A percentile compares a stretch with the other conserved stretches of the same genome.
Evolutionary conservation across 139 green algal genomes (phyloP).

Genomic region (Asterochloris sp.): DNA sequence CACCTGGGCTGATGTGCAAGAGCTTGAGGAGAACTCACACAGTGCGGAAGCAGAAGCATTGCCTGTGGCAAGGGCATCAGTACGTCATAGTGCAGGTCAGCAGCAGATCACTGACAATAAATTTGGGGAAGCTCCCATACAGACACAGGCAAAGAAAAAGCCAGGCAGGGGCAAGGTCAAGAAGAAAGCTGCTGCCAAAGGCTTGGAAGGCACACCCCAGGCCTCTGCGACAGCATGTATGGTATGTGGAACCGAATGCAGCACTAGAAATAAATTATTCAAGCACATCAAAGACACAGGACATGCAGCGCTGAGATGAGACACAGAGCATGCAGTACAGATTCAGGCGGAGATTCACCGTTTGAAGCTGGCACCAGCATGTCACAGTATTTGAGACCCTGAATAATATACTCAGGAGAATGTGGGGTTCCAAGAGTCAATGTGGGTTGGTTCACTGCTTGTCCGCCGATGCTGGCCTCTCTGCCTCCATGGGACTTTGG

Average conservation of each 20-base stretch:
- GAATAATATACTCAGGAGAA: too few species aligned
- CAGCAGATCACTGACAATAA: background rate
- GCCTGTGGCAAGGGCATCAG: background rate
- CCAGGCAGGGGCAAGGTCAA: background rate
- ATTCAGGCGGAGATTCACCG: background rate
- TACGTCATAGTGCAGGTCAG: background rate
- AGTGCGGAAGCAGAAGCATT: background rate
- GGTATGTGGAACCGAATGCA: slow-evolving; percentile 4
- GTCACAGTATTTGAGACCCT: too few species aligned
- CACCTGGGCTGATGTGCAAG: background rate
- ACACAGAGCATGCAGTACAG: background rate
- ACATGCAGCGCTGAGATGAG: slow-evolving; percentile 6
- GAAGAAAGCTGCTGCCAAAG: slow-evolving; percentile 8
- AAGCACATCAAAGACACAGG: background rate
- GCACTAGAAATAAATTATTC: slow-evolving; percentile 9
- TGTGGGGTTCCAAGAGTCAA: slow-evolving; percentile 1
- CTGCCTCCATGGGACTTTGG: background rate
- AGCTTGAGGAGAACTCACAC: background rate
- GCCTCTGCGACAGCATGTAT: slow-evolving; percentile 1
- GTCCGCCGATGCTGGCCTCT: slow-evolving; percentile 15
- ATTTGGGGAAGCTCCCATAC: background rate
- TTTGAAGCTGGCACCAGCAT: too few species aligned
- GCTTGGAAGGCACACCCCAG: background rate
- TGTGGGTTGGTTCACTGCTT: slow-evolving; percentile 10
- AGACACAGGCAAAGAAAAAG: slow-evolving; percentile 4